Percentiles rank a stretch among this genome's conserved stretches.
phyloP scores from a whole-genome alignment of 192 early-diverging fungal genomes.

The Entomortierella parvispora region DNA sequence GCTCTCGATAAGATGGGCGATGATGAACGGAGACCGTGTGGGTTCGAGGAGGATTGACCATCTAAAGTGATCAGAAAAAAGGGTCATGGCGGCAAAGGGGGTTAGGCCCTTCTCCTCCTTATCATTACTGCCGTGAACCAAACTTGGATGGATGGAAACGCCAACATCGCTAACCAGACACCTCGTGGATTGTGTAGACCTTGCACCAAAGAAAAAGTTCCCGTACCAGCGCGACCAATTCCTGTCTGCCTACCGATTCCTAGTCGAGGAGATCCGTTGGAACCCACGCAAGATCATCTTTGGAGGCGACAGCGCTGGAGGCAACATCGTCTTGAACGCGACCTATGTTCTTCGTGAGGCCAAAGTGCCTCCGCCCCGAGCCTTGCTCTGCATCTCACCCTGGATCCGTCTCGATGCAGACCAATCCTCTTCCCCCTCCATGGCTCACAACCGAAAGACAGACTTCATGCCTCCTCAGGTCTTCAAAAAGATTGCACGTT shows the following conservation, averaged over 20 bases:
- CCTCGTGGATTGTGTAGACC: too few species aligned
- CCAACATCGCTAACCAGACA: not conserved
- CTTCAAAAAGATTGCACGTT: conserved; percentile 44
- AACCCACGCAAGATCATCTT: conserved; percentile 51
- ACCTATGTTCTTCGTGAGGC: conserved; percentile 35
- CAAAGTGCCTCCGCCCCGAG: conserved; percentile 33
- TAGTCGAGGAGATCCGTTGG: conserved; percentile 46
- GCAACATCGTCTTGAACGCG: conserved; percentile 40
- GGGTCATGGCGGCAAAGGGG: not conserved
- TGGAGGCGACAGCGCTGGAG: conserved; percentile 44
- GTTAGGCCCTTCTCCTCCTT: not conserved
- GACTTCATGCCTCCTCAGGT: conserved; percentile 53
- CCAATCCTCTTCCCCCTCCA: conserved; percentile 29
- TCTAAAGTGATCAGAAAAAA: conserved; percentile 22
- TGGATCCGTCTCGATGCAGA: conserved; percentile 48
- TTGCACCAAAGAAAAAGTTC: conserved; percentile 50
- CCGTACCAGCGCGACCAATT: conserved; percentile 41
- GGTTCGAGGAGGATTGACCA: not conserved
- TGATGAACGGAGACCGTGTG: too few species aligned
- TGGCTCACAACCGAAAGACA: conserved; percentile 44
- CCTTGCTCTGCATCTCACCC: conserved; percentile 43
- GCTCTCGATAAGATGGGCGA: too few species aligned
- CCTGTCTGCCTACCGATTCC: conserved; percentile 42
- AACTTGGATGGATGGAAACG: not conserved
- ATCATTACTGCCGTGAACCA: too few species aligned